Conservation (phyloP, 2,329 filamentous ascomycete species). For the Nothopassalora personata region DNA sequence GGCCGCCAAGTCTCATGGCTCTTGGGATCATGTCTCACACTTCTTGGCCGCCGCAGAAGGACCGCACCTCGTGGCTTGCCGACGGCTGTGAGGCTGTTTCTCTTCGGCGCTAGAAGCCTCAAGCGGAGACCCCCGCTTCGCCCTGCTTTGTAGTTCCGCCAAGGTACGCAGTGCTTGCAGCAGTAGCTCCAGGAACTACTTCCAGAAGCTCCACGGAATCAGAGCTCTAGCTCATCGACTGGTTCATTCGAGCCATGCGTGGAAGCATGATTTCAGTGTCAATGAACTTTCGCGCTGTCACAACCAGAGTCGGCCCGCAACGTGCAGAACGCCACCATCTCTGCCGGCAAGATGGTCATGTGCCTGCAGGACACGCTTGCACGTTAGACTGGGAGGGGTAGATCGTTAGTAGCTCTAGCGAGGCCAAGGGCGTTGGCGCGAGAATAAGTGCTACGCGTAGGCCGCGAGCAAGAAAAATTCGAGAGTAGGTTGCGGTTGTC, state of each 20-base stretch:
- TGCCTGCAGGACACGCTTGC: not conserved
- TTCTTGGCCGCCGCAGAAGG: not conserved
- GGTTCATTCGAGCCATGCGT: not conserved
- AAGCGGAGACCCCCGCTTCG: conserved; percentile 1
- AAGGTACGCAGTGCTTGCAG: not conserved
- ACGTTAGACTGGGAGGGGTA: conserved; percentile 2
- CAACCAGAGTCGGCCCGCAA: not conserved
- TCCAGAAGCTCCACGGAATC: not conserved
- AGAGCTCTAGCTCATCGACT: not conserved
- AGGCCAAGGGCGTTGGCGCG: not conserved
- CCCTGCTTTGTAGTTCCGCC: not conserved
- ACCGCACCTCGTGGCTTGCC: not conserved
- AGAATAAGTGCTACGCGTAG: not conserved
- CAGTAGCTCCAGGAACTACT: not conserved
- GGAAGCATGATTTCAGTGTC: not conserved
- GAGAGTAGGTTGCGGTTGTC: not conserved
- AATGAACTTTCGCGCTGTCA: not conserved
- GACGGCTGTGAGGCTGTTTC: not conserved
- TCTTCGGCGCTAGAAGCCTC: not conserved
- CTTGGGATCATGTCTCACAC: not conserved
- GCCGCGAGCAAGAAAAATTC: not conserved
- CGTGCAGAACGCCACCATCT: not conserved
- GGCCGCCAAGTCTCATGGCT: not conserved
- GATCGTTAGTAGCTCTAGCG: not conserved
- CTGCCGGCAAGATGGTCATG: not conserved